Conservation (phyloP, 352 stramenopile genomes). For the Plasmopara muralis region DNA sequence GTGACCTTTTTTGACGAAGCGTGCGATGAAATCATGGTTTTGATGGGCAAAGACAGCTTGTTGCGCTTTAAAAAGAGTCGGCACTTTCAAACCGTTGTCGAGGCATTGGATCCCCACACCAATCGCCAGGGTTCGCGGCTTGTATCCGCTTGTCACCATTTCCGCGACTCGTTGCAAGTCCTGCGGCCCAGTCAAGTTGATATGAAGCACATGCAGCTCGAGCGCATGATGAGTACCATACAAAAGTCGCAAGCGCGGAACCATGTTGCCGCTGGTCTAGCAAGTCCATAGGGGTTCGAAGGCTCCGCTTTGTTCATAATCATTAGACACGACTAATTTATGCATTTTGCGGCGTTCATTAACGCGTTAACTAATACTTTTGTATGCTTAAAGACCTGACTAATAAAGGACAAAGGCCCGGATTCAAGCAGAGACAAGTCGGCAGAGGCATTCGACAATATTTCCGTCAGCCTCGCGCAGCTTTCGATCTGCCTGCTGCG, state of each 20-base stretch:
- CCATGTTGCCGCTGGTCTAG: constrained; percentile 15
- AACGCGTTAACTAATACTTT: no score
- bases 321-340: no score
- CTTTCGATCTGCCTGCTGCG: constrained; percentile 73
- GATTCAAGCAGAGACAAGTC: constrained; percentile 40
- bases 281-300: constrained; percentile 1
- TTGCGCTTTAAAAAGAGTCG: constrained; percentile 72
- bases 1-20: constrained; percentile 48
- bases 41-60: constrained; percentile 80
- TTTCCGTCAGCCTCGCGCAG: constrained; percentile 72
- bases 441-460: constrained; percentile 59
- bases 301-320: not conserved
- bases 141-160: constrained; percentile 60
- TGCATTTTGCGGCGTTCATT: no score
- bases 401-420: no score
- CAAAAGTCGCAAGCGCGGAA: constrained; percentile 46
- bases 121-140: constrained; percentile 60
- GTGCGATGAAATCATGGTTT: constrained; percentile 69
- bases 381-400: no score
- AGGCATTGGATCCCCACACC: constrained; percentile 54
- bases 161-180: constrained; percentile 59
- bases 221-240: constrained; percentile 66
- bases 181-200: constrained; percentile 53
- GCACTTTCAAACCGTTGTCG: constrained; percentile 55
- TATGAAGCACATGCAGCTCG: constrained; percentile 41